A percentile compares a stretch with the other conserved stretches of the same genome.
These are phyloP conservation scores for Botrytis tulipae DNA, from an alignment of 2,329 filamentous ascomycete genomes.

Conservation along the genomic window DNA sequence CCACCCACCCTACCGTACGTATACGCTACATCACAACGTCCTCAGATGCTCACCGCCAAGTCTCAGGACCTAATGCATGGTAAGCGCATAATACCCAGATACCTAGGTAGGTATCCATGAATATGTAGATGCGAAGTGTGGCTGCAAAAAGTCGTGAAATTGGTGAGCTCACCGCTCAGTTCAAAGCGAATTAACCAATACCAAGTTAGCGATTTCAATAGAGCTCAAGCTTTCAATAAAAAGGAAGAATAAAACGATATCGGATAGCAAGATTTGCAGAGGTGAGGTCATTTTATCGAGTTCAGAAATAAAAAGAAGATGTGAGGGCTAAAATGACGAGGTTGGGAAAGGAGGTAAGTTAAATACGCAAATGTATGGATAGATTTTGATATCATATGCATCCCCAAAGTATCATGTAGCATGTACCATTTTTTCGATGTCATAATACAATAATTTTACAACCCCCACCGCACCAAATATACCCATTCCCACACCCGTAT, in stretches of 20 bases:
- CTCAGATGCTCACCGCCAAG: background rate
- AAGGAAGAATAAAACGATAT: background rate
- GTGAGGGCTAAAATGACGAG: background rate
- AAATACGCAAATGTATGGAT: too few relatives aligned
- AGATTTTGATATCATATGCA: conserved; percentile 10
- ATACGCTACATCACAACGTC: background rate
- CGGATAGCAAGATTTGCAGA: background rate
- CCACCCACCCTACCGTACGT: background rate
- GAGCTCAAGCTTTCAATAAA: background rate
- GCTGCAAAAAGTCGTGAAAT: background rate
- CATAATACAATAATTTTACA: conserved; percentile 22
- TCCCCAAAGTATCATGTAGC: background rate
- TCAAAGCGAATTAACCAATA: background rate
- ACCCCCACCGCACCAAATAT: background rate
- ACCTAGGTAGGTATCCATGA: too few relatives aligned
- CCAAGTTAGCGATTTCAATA: background rate
- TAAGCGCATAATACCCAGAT: background rate
- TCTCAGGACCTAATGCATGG: background rate
- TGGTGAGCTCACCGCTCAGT: background rate
- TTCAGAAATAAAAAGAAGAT: background rate
- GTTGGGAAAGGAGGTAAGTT: background rate
- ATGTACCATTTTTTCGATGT: conserved; percentile 1
- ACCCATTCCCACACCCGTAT: background rate
- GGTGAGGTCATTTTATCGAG: background rate
- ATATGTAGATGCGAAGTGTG: background rate